Evolutionary conservation across 306 rosid genomes (phyloP).

Genomic region (Potentilla sterilis): DNA sequence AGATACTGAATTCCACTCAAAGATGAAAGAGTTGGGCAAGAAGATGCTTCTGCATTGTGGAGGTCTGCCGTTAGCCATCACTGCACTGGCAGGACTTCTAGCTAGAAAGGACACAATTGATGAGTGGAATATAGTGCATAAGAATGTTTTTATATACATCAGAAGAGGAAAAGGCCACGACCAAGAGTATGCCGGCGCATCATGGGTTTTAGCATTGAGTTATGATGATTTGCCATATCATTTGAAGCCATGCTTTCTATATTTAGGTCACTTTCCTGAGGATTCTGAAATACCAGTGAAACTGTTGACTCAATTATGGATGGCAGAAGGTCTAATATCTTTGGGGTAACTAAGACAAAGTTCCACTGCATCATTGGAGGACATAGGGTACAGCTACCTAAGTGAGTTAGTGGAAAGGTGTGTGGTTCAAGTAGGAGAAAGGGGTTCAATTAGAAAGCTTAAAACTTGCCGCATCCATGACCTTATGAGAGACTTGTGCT

Average conservation of each 20-base stretch:
- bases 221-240: slow-evolving; percentile 1
- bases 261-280: background rate
- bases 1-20: background rate
- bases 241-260: slow-evolving; percentile 1
- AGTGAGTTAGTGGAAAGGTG: background rate
- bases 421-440: background rate
- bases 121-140: background rate
- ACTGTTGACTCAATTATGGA: background rate
- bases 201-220: background rate
- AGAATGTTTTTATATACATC: background rate
- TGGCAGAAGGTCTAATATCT: background rate
- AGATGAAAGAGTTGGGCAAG: background rate
- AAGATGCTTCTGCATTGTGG: background rate
- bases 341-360: background rate
- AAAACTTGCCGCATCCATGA: slow-evolving; percentile 2
- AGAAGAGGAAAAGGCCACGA: background rate
- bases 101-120: slow-evolving; percentile 1
- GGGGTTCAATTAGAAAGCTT: background rate
- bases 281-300: background rate
- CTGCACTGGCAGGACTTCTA: background rate
- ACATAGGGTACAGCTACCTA: background rate
- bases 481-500: background rate
- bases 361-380: background rate
- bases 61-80: background rate
- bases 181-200: background rate